phyloP scores from a whole-genome alignment of 2,329 filamentous ascomycete genomes.

The Colletotrichum destructivum region DNA sequence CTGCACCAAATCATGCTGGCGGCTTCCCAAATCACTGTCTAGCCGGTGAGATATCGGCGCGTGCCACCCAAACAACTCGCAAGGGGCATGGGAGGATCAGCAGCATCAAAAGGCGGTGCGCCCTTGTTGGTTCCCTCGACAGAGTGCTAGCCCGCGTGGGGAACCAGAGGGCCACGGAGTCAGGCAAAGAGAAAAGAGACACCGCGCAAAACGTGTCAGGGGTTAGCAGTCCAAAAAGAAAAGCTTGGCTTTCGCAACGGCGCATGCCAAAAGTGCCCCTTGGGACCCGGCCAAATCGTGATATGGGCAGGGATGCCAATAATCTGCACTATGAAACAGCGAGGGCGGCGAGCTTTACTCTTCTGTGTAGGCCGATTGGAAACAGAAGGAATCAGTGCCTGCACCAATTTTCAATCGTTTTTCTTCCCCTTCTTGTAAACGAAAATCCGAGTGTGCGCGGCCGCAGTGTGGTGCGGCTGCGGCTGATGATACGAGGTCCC shows the following conservation, averaged over 20 bases:
- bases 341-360: background rate
- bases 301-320: constrained; percentile 18
- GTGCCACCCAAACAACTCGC: constrained; percentile 4
- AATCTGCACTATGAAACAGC: background rate
- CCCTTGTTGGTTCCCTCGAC: constrained; percentile 34
- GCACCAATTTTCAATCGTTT: constrained; percentile 14
- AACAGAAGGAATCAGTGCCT: background rate
- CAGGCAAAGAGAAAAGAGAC: constrained; percentile 31
- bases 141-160: constrained; percentile 31
- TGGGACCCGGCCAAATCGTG: background rate
- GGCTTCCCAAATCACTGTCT: background rate
- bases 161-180: constrained; percentile 9
- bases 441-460: constrained; percentile 30
- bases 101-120: constrained; percentile 3
- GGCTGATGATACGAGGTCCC: constrained; percentile 35
- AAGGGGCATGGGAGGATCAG: background rate
- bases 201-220: background rate
- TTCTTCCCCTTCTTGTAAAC: constrained; percentile 15
- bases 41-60: constrained; percentile 6
- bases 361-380: constrained; percentile 13
- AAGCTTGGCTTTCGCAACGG: constrained; percentile 46
- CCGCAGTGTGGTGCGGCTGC: constrained; percentile 22
- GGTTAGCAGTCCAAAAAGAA: constrained; percentile 48
- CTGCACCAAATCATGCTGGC: background rate
- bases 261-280: constrained; percentile 33